These are phyloP conservation scores for Ceratobasidium sp. DNA, from an alignment of 1,284 basidiomycete species.

Conservation along the genomic window DNA sequence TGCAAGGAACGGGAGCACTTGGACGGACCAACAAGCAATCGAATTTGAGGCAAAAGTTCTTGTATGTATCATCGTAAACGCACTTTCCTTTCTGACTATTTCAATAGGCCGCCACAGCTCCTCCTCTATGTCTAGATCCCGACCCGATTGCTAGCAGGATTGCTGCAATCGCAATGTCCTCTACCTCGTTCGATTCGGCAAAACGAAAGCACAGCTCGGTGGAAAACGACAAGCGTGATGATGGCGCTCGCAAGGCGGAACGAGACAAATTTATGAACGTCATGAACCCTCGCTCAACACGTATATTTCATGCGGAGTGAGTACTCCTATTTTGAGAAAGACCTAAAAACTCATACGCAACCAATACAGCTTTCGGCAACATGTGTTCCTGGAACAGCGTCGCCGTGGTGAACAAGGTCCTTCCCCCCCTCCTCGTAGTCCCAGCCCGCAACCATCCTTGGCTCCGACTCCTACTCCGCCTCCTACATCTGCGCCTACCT, in stretches of 20 bases:
- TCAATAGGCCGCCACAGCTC: slow-evolving; percentile 72
- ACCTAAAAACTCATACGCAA: neutral
- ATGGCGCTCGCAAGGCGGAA: slow-evolving; percentile 71
- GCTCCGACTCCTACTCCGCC: slow-evolving; percentile 35
- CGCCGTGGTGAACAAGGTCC: slow-evolving; percentile 26
- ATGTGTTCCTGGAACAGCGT: slow-evolving; percentile 13
- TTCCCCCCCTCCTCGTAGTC: slow-evolving; percentile 19
- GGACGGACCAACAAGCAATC: slow-evolving; percentile 76
- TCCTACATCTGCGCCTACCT: slow-evolving; percentile 6
- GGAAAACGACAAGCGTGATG: slow-evolving; percentile 75
- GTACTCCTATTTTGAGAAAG: neutral
- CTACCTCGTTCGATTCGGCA: slow-evolving; percentile 68
- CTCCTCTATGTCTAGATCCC: slow-evolving; percentile 80
- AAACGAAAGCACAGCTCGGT: slow-evolving; percentile 77
- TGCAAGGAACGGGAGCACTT: slow-evolving; percentile 66
- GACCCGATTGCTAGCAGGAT: slow-evolving; percentile 78
- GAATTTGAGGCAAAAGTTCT: slow-evolving; percentile 77
- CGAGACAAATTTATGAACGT: slow-evolving; percentile 78
- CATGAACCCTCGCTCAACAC: slow-evolving; percentile 69
- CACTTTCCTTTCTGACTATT: neutral
- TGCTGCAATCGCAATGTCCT: slow-evolving; percentile 75
- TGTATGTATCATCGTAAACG: slow-evolving; percentile 60
- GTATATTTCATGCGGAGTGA: slow-evolving; percentile 38
- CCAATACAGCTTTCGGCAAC: slow-evolving; percentile 21
- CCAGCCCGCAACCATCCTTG: slow-evolving; percentile 18